Percentiles rank a stretch among this genome's conserved stretches.
phyloP scores from a whole-genome alignment of 1,284 basidiomycete species.

The Irpex sp. region DNA sequence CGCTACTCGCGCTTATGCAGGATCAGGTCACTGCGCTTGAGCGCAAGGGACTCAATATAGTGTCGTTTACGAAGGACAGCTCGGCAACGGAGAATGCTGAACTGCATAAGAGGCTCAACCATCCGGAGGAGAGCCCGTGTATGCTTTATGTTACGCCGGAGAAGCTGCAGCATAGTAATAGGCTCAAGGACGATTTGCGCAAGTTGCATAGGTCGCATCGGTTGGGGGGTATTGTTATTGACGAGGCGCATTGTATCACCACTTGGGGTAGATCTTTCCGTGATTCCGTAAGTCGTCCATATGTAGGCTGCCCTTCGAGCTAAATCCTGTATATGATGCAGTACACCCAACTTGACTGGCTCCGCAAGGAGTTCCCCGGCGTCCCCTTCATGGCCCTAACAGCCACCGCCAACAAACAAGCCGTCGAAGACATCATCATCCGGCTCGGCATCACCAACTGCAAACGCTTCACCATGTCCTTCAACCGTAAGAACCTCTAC shows the following conservation, averaged over 20 bases:
- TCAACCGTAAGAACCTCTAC: constrained; percentile 89
- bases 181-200: constrained; percentile 55
- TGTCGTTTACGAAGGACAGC: constrained; percentile 68
- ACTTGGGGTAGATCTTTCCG: constrained; percentile 87
- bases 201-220: constrained; percentile 52
- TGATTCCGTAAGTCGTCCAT: constrained; percentile 50
- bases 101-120: constrained; percentile 37
- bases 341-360: constrained; percentile 66
- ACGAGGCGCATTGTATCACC: constrained; percentile 93
- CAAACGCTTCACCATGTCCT: constrained; percentile 73
- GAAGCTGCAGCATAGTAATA: constrained; percentile 65
- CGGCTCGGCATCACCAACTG: constrained; percentile 65
- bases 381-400: constrained; percentile 96
- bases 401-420: constrained; percentile 84
- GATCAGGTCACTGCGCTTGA: constrained; percentile 84
- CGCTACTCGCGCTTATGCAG: constrained; percentile 86
- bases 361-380: constrained; percentile 72
- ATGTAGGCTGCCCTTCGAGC: no score
- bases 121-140: constrained; percentile 43
- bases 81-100: constrained; percentile 33
- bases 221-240: constrained; percentile 90
- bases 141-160: constrained; percentile 96
- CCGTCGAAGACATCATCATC: constrained; percentile 76
- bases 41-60: constrained; percentile 66
- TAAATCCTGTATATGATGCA: no score